These are phyloP conservation scores for Botrytis squamosa DNA, from an alignment of 2,329 filamentous ascomycete genomes.

Conservation along the genomic window DNA sequence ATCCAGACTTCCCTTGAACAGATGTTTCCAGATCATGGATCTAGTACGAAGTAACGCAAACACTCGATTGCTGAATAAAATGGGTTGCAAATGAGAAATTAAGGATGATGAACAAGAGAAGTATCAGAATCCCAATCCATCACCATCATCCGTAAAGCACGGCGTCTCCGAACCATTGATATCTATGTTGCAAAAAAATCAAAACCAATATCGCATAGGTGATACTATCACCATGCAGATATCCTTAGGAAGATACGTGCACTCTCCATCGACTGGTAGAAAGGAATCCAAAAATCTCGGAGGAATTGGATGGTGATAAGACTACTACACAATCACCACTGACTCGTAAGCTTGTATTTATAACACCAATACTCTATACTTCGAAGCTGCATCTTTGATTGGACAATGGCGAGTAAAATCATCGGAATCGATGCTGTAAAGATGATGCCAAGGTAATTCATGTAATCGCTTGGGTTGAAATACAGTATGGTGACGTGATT, in stretches of 20 bases:
- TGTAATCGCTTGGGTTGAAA: background rate
- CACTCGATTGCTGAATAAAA: background rate
- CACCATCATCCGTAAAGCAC: background rate
- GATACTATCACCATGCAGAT: conserved; percentile 6
- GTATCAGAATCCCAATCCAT: background rate
- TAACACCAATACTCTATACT: background rate
- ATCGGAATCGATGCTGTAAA: background rate
- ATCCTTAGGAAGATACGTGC: background rate
- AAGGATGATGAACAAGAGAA: background rate
- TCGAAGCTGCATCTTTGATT: background rate
- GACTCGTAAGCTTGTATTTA: background rate
- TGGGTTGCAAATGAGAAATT: background rate
- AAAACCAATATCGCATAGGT: background rate
- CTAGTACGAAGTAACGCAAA: background rate
- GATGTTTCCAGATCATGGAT: background rate
- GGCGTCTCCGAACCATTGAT: background rate
- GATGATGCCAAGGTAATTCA: background rate
- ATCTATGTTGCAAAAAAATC: background rate
- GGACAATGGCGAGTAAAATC: background rate
- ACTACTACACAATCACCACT: conserved; percentile 2
- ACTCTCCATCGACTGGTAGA: background rate
- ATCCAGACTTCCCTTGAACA: background rate
- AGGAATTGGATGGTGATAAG: background rate
- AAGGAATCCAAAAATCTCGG: background rate
- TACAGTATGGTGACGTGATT: conserved; percentile 5